Percentiles rank a stretch among this genome's conserved stretches.
Conservation (phyloP, 129 eudicot species). For the Chrysanthemum makinoi region DNA sequence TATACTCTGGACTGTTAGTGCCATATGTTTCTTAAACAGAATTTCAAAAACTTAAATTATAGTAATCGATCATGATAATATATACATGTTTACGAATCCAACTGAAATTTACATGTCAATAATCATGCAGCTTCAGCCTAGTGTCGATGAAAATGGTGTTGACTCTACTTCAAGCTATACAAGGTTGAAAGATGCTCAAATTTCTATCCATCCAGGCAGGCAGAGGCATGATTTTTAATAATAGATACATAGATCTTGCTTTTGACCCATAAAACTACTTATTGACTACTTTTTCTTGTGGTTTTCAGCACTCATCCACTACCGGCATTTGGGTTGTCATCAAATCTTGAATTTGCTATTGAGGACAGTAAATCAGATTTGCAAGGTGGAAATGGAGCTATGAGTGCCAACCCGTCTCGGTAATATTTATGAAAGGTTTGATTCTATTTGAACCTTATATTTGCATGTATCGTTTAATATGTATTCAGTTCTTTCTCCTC, state of each 20-base stretch:
- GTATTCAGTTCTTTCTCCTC: background rate
- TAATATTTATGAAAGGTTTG: slow-evolving; percentile 78
- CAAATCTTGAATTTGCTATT: slow-evolving; percentile 49
- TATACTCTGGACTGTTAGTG: too few species aligned
- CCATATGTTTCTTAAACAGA: too few species aligned
- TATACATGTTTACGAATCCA: background rate
- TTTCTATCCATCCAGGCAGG: slow-evolving; percentile 39
- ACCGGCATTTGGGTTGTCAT: slow-evolving; percentile 69
- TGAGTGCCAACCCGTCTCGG: slow-evolving; percentile 69
- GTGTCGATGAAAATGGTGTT: slow-evolving; percentile 48
- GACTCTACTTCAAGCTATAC: slow-evolving; percentile 44
- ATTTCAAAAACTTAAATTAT: too few species aligned
- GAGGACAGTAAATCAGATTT: slow-evolving; percentile 45
- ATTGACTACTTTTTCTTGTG: slow-evolving; percentile 3
- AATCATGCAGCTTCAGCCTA: slow-evolving; percentile 51
- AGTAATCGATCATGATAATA: slow-evolving; percentile 1
- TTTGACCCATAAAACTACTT: slow-evolving; percentile 8
- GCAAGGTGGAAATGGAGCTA: slow-evolving; percentile 50
- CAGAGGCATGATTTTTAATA: slow-evolving; percentile 33
- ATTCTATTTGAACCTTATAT: slow-evolving; percentile 43
- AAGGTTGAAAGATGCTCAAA: slow-evolving; percentile 39
- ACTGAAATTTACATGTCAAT: slow-evolving; percentile 13
- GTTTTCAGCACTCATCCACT: slow-evolving; percentile 58
- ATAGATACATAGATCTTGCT: slow-evolving; percentile 8
- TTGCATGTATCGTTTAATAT: background rate